A percentile compares a stretch with the other conserved stretches of the same genome.
Evolutionary conservation across 129 eudicot species (phyloP).

Genomic region (Pulicaria dysenterica): DNA sequence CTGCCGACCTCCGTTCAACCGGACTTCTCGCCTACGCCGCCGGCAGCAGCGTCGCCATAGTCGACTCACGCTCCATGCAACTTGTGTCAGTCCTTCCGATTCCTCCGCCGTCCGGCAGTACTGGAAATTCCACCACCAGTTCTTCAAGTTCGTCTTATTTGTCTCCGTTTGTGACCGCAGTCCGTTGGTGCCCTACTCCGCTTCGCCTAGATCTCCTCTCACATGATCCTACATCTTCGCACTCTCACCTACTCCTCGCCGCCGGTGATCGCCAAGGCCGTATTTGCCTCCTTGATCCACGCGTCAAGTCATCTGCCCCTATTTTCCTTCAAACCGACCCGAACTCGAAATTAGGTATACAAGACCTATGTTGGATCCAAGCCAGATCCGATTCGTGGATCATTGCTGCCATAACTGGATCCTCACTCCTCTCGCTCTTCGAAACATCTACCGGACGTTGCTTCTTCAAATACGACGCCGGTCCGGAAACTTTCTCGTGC

Average conservation of each 20-base stretch:
- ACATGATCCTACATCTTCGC: conserved; percentile 48
- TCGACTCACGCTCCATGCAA: conserved; percentile 40
- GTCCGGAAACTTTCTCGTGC: conserved; percentile 67
- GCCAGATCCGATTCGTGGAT: conserved; percentile 64
- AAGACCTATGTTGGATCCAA: conserved; percentile 87
- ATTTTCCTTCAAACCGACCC: conserved; percentile 55
- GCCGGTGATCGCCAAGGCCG: conserved; percentile 98
- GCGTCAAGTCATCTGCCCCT: conserved; percentile 42
- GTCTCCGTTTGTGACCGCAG: conserved; percentile 44
- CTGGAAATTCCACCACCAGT: conserved; percentile 2
- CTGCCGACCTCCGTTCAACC: conserved; percentile 47
- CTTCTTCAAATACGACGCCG: conserved; percentile 85
- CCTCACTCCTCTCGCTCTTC: conserved; percentile 65
- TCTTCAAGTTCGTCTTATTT: conserved; percentile 30
- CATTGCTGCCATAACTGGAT: conserved; percentile 69
- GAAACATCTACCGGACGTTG: conserved; percentile 63
- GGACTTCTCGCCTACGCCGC: conserved; percentile 45
- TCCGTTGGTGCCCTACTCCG: conserved; percentile 41
- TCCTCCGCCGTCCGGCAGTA: conserved; percentile 30
- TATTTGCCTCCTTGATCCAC: conserved; percentile 65
- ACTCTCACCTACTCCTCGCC: conserved; percentile 68
- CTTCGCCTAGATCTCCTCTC: conserved; percentile 41
- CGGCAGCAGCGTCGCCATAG: conserved; percentile 37
- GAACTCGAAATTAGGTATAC: conserved; percentile 57
- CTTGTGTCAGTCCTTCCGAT: conserved; percentile 47